Conservation (phyloP, 768 basidiomycete species). For the Xanthoconium purpureum region DNA sequence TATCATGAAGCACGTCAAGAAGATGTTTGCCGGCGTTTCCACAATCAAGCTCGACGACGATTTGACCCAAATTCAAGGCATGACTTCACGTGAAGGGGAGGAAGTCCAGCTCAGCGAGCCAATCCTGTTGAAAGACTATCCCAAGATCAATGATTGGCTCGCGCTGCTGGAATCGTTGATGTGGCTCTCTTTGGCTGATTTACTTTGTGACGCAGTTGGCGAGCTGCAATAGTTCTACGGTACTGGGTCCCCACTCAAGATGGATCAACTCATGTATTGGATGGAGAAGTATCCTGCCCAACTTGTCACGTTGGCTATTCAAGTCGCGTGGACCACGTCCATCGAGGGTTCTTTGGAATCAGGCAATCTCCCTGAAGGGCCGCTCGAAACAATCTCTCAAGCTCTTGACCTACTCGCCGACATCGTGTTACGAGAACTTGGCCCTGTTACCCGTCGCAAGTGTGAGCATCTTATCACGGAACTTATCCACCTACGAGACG, state of each 20-base stretch:
- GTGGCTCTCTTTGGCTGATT: constrained; percentile 80
- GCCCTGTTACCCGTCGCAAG: constrained; percentile 89
- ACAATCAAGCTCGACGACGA: constrained; percentile 88
- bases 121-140: constrained; percentile 86
- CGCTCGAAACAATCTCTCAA: constrained; percentile 73
- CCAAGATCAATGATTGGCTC: constrained; percentile 99
- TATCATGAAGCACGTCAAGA: constrained; percentile 99
- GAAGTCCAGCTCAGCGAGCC: constrained; percentile 82
- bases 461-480: constrained; percentile 99
- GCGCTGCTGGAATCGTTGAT: constrained; percentile 90
- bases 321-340: constrained; percentile 89
- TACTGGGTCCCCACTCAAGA: constrained; percentile 52
- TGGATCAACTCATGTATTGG: constrained; percentile 79
- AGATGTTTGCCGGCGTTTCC: constrained; percentile 99
- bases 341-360: constrained; percentile 70
- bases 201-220: constrained; percentile 74
- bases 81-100: constrained; percentile 95
- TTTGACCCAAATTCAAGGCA: constrained; percentile 82
- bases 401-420: constrained; percentile 95
- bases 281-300: constrained; percentile 95
- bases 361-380: constrained; percentile 51
- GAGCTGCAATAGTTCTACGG: constrained; percentile 84
- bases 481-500: constrained; percentile 96
- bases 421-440: constrained; percentile 88
- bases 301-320: constrained; percentile 91